Conservation (phyloP, 2,329 filamentous ascomycete genomes). For the Trichoderma atrobrunneum region DNA sequence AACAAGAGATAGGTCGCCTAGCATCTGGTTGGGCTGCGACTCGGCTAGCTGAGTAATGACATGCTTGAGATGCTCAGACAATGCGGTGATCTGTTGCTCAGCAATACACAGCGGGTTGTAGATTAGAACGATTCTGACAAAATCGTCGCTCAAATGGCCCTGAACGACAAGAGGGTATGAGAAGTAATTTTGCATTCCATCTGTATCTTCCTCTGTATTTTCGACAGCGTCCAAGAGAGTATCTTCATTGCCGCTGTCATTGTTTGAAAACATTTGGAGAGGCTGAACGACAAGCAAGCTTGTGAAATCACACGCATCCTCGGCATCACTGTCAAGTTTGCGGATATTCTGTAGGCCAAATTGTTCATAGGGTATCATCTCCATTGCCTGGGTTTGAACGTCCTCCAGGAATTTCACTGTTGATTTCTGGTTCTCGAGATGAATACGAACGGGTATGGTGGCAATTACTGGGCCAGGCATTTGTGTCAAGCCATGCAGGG, state of each 20-base stretch:
- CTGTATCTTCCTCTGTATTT: not conserved
- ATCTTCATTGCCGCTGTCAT: not conserved
- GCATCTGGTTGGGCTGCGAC: not conserved
- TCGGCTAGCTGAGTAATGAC: not conserved
- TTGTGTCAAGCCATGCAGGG: not conserved
- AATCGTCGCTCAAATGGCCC: not conserved
- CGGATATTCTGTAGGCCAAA: not conserved
- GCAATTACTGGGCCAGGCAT: not conserved
- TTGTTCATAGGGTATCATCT: not conserved
- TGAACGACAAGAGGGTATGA: slow-evolving; percentile 4
- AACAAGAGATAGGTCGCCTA: not conserved
- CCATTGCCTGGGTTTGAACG: not conserved
- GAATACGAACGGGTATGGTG: not conserved
- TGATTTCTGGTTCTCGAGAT: not conserved
- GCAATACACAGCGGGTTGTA: not conserved
- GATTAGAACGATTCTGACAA: not conserved
- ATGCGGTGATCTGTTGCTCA: not conserved
- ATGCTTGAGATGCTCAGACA: slow-evolving; percentile 10
- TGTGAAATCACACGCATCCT: not conserved
- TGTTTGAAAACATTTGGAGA: not conserved
- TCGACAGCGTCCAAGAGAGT: not conserved
- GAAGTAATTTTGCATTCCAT: slow-evolving; percentile 13
- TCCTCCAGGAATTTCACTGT: not conserved
- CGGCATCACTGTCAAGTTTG: not conserved
- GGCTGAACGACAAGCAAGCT: not conserved